Evolutionary conservation across 495 filamentous ascomycete genomes (phyloP), one percentile per base, ranked within the genome.

Genomic region (Stereocaulon alpinum): DNA sequence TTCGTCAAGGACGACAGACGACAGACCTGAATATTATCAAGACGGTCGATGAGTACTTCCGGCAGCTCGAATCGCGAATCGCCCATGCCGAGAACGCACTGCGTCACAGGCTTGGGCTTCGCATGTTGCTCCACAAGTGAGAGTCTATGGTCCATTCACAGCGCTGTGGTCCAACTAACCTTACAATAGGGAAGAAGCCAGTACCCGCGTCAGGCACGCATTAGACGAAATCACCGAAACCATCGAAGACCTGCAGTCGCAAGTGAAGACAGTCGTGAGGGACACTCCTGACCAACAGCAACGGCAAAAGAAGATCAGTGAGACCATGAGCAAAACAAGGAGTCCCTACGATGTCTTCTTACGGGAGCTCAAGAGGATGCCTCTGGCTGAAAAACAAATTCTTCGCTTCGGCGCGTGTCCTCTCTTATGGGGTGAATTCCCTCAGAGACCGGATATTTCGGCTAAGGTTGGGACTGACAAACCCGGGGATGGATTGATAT

Each of bases 401-500:
- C 34, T 24, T n/a, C 53, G 40, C 4, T 56, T 56, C 22, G 53
- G 53, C 18, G 17, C 37, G 15, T 20, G 17, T 17, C 37, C 6
- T 37, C 12, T 56, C 17, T 20, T 58, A 22, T 58, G 55, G 55
- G 3, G 34, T 14, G 40, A 45, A 49, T 34, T 58, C 34, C 22
- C 40, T 27, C 24, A 44, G n/a, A 15, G 30, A 24, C 22, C 4
- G 20, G 55, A 58, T 37, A 4, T 55, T 5, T 47, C 42, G 27
- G 56, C 24, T 18, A 59, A 59, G 12, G 48, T 50, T 47, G 55
- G 55, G 18, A 59, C 56, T 11, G 37, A 52, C 18, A n/a, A 63
- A 14, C 61, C 55, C 6, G 61, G 61, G 2, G 61, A 63, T 42
- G 61, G 61, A 14, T 30, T 37, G 20, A 24, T 60, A 17, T 63